Percentiles rank a stretch among this genome's conserved stretches.
These are phyloP conservation scores for Fomitopsis pulvina DNA, from an alignment of 768 basidiomycete species.

Conservation along the genomic window DNA sequence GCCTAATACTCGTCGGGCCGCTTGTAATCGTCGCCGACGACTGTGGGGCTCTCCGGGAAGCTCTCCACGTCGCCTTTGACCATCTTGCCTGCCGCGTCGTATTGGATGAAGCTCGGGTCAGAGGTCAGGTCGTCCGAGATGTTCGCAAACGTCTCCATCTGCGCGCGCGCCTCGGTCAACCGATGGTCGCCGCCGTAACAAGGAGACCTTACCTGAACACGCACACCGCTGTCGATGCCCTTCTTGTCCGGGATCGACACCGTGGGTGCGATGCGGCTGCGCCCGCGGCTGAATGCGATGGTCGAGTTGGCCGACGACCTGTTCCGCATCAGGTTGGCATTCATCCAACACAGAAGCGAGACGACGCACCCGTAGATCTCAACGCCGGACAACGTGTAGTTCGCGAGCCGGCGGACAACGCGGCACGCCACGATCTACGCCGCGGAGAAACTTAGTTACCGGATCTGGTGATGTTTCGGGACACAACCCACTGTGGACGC, in stretches of 20 bases:
- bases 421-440: conserved; percentile 56
- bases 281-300: conserved; percentile 46
- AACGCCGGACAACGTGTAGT: conserved; percentile 42
- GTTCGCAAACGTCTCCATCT: conserved; percentile 59
- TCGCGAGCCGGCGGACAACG: conserved; percentile 59
- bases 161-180: not conserved
- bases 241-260: conserved; percentile 16
- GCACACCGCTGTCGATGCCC: conserved; percentile 37
- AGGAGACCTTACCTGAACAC: conserved; percentile 41
- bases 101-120: conserved; percentile 34
- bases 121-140: conserved; percentile 16
- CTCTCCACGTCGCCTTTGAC: conserved; percentile 10
- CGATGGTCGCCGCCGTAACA: not conserved
- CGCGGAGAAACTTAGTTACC: not conserved
- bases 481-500: conserved; percentile 48
- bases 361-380: conserved; percentile 47
- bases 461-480: not conserved
- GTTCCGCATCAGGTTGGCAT: not conserved
- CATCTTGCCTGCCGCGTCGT: conserved; percentile 50
- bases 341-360: not conserved
- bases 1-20: not conserved
- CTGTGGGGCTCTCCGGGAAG: not conserved
- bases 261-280: conserved; percentile 16
- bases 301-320: conserved; percentile 36
- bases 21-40: conserved; percentile 3